phyloP scores from a whole-genome alignment of 352 stramenopile species.

The Phytophthora fragariaefolia region DNA sequence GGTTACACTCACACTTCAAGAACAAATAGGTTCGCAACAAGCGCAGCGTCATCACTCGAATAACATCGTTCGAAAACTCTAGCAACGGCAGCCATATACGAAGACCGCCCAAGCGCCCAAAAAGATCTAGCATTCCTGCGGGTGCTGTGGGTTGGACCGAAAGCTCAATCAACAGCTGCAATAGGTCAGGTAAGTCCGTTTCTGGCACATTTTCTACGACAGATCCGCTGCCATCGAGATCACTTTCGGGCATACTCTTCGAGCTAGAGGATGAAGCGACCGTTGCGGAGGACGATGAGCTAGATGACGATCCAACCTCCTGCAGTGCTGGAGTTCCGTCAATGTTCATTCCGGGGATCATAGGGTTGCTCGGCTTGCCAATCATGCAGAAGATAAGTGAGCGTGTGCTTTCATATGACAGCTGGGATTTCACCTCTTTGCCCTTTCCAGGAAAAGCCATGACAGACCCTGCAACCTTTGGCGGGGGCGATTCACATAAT shows the following conservation, averaged over 20 bases:
- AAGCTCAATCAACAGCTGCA: conserved; percentile 82
- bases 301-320: conserved; percentile 48
- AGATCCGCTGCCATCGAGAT: conserved; percentile 65
- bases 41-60: conserved; percentile 84
- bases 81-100: conserved; percentile 85
- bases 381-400: conserved; percentile 90
- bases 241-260: conserved; percentile 72
- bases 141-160: conserved; percentile 76
- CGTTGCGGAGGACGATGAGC: conserved; percentile 49
- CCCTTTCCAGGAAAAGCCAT: conserved; percentile 62
- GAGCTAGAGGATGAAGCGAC: conserved; percentile 37
- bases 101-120: conserved; percentile 76
- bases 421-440: conserved; percentile 72
- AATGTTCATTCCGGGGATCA: conserved; percentile 66
- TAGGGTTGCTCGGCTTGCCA: conserved; percentile 78
- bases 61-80: conserved; percentile 73
- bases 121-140: conserved; percentile 73
- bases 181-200: conserved; percentile 72
- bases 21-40: conserved; percentile 82
- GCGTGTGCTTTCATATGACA: conserved; percentile 85
- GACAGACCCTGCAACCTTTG: conserved; percentile 58
- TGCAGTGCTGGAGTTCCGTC: conserved; percentile 63
- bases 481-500: conserved; percentile 69
- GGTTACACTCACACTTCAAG: conserved; percentile 72
- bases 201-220: conserved; percentile 81